These are phyloP conservation scores for Phytopythium oedochilum DNA, from an alignment of 352 stramenopile species.

Conservation along the genomic window DNA sequence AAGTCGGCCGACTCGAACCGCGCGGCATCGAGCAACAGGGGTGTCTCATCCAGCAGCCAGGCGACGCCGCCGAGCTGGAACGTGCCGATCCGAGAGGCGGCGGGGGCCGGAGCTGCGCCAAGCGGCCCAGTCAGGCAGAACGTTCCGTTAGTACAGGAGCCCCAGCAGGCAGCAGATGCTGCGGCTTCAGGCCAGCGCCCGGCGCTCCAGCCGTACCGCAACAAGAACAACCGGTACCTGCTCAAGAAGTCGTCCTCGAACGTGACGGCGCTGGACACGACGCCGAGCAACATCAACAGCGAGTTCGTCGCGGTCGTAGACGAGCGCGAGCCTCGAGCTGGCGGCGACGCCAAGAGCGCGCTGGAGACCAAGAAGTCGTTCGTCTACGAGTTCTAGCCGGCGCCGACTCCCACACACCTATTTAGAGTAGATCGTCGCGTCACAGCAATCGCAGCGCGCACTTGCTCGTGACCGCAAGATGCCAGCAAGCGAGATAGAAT, in stretches of 20 bases:
- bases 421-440: neutral
- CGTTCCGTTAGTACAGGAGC: neutral
- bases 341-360: slow-evolving; percentile 12
- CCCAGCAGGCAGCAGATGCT: neutral
- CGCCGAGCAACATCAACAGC: slow-evolving; percentile 26
- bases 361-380: slow-evolving; percentile 31
- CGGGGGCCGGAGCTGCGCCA: neutral
- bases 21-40: slow-evolving; percentile 1
- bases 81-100: neutral
- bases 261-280: slow-evolving; percentile 14
- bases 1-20: slow-evolving; percentile 7
- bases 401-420: neutral
- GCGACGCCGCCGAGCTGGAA: neutral
- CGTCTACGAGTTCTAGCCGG: slow-evolving; percentile 35
- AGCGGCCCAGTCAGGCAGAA: neutral
- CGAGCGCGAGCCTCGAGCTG: neutral
- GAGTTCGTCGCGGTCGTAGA: slow-evolving; percentile 32
- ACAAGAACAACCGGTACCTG: slow-evolving; percentile 6
- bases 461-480: too few species aligned
- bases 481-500: too few species aligned
- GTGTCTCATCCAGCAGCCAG: neutral
- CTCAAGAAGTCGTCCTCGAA: slow-evolving; percentile 5
- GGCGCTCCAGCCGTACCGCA: neutral
- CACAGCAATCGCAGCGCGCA: too few species aligned
- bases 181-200: neutral